Base-by-base conservation (phyloP, 495 filamentous ascomycete species). In the Xylaria nigripes region DNA sequence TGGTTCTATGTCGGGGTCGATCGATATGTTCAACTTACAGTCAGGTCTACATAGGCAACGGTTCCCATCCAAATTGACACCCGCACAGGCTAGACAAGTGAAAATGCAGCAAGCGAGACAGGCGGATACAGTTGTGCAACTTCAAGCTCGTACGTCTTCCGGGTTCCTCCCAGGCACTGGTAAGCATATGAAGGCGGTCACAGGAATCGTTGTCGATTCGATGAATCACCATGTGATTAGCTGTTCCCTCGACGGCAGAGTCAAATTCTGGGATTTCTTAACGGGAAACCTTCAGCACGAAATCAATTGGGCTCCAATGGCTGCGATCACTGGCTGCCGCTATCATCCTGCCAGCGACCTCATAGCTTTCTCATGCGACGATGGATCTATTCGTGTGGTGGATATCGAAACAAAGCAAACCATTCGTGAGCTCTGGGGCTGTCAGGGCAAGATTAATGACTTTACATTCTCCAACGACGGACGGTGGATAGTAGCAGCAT, bases 181-280 rank as follows among this genome's bases (percentile, higher is more conserved):
- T 2, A 87, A 81, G 58, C 93, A 99, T 71, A 85, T 75, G 12
- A 82, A 83, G 57, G 79, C 89, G 12, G 86, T 97, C 15, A 95
- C 90, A 38, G 93, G 94, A 0, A 68, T 97, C 44, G 77, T 83
- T 25, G 80, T 96, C 46, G 91, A 97, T 68, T 80, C 83, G 32
- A 74, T 97, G 56, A 96, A 97, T 65, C 83, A 80, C 36, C 80
- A 76, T 19, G 76, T 96, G 45, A 83, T 93, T 29, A 95, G 89
- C 51, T 94, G 88, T 65, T 83, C 87, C 2, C 69, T 89, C 22
- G 93, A 99, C 68, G 94, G 94, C n/a, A 93, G 84, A 64, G 76
- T 99, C 58, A 97, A 97, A 75, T 97, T 99, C 67, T 99, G 93
- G 93, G 89, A 95, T 58, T 93, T 97, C 49, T 70, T 77, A 9